Base-by-base conservation (phyloP, 1,284 basidiomycete genomes). In the Ustilago nuda region DNA sequence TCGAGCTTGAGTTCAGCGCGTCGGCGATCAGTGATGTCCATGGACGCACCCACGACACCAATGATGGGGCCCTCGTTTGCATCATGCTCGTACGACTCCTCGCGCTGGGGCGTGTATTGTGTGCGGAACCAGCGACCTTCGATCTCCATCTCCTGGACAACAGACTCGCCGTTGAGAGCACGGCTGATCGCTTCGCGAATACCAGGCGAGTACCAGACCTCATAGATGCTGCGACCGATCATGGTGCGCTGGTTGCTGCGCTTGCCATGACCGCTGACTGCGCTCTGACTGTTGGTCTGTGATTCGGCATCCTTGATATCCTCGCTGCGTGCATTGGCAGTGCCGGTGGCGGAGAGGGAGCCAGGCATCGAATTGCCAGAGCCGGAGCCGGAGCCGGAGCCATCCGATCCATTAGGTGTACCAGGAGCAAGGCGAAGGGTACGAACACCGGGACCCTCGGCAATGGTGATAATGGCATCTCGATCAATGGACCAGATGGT, bases 11-110 rank as follows among this genome's bases (percentile, higher is more conserved):
- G 68, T 66, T 87, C 83, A 2, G 85, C 82, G 17, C 73, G 72
- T 51, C 82, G 80, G 17, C 84, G 76, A 56, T 85, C 86, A 7
- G 86, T 86, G 43, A 86, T 84, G 63, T 87, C 85, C 75, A 84
- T 79, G 17, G 82, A 84, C n/a, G 86, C 85, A 37, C 85, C 82
- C 35, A 86, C 85, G 43, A 86, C 85, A 35, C 86, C 86, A 9
- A 82, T 79, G 66, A 84, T 80, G 19, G 68, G 23, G 2, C 72
- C 74, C 35, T 79, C 73, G 66, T 60, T 66, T 51, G 56, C 76
- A 12, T 79, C 80, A 35, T 61, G 60, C 41, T 72, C 70, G 64
- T 72, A 66, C 8, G 65, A 65, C 45, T 78, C 73, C 6, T 77
- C 71, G 53, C 81, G 70, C 61, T 82, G 71, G 4, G 82, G 81